Percentiles rank a stretch among this genome's conserved stretches.
Evolutionary conservation across 176 grass and related monocot genomes (phyloP).

Genomic region (Chloris gayana): DNA sequence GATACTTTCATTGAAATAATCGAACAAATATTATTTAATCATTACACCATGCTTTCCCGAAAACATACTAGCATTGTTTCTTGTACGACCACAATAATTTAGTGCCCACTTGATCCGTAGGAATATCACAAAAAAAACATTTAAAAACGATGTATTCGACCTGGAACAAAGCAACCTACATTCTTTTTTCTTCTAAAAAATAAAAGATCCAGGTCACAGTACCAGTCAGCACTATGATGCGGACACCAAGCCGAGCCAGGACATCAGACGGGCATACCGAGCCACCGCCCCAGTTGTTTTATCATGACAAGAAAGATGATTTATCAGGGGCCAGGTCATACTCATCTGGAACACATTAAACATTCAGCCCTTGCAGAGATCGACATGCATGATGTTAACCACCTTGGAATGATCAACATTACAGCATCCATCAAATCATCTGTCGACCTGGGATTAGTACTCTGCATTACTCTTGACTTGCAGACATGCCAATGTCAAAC

Average conservation of each 20-base stretch:
- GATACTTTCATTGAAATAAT: not conserved
- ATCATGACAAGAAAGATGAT: slow-evolving; percentile 45
- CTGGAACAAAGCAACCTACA: not conserved
- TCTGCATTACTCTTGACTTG: not conserved
- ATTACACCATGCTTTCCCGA: not conserved
- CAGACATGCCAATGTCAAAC: slow-evolving; percentile 16
- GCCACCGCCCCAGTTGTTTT: slow-evolving; percentile 54
- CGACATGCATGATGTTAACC: slow-evolving; percentile 43
- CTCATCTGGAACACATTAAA: slow-evolving; percentile 43
- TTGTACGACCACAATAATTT: not conserved
- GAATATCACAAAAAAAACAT: not conserved
- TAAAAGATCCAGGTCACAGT: slow-evolving; percentile 21
- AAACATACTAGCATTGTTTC: not conserved
- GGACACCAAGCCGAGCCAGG: slow-evolving; percentile 32
- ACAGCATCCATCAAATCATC: slow-evolving; percentile 17
- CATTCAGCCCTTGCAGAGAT: slow-evolving; percentile 36
- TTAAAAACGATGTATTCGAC: not conserved
- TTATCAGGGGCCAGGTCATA: slow-evolving; percentile 33
- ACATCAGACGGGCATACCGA: slow-evolving; percentile 43
- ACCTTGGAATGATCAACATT: slow-evolving; percentile 15
- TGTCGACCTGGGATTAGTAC: slow-evolving; percentile 15
- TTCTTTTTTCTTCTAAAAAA: not conserved
- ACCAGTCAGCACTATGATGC: slow-evolving; percentile 32
- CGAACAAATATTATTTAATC: not conserved
- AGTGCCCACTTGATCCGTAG: not conserved